Evolutionary conservation across 2,329 filamentous ascomycete genomes (phyloP), one percentile per base, ranked within the genome.

Genomic region (Penicillium frequentans): DNA sequence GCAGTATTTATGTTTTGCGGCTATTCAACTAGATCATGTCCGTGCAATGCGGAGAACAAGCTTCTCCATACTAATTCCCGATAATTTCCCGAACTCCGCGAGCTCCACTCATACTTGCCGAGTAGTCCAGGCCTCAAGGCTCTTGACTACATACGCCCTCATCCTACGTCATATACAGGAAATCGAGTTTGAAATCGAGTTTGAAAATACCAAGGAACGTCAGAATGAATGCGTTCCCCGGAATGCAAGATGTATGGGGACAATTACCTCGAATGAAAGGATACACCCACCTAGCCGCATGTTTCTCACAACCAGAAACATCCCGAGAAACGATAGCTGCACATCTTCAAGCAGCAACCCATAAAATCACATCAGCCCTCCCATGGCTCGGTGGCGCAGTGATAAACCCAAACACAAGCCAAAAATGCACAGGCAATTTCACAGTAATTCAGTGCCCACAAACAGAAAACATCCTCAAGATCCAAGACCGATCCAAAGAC

Each of bases 341-440:
- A 35, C 35, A 52, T 16, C 45, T 66, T 5, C 31, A 59, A 52
- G 10, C 27, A 11, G 64, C 62, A n/a, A 50, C 55, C 27, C 26
- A 10, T 11, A 58, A 56, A 23, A 44, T 67, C 26, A 59, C 45
- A 8, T 26, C 52, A 3, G 50, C 52, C 56, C 29, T 64, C 13
- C 67, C 68, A 23, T 70, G 67, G 67, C 35, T 70, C n/a, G 62
- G 56, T 1, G 61, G 61, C 2, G 49, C 60, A 46, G 63, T 69
- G 1, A 21, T 67, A 21, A 58, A 58, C 48, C 19, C 59, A 56
- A 46, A 62, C 48, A 19, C 62, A 64, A 21, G 58, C 62, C 14
- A 35, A 14, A 53, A 37, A 29, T 29, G 42, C 21, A 43, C 57
- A 10, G 57, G 57, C 21, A 43, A 5, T 8, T 59, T 59, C 21